phyloP scores from a whole-genome alignment of 1,284 basidiomycete species.

The Abortiporus biennis region DNA sequence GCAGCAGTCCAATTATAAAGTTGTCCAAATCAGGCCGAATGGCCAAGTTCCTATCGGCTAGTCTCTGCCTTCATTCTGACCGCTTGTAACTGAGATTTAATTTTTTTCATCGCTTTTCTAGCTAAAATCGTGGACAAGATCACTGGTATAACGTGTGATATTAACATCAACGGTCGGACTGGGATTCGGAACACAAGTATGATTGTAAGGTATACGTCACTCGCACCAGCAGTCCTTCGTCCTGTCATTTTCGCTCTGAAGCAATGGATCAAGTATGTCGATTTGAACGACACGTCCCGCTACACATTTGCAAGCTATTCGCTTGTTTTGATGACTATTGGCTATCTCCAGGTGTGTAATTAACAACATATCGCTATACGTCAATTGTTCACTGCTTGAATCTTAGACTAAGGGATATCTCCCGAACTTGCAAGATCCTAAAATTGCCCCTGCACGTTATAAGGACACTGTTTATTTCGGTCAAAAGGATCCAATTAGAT shows the following conservation, averaged over 20 bases:
- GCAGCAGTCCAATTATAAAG: conserved; percentile 28
- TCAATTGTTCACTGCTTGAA: not conserved
- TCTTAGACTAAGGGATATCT: conserved; percentile 31
- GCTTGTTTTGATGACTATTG: conserved; percentile 51
- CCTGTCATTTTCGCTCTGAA: conserved; percentile 41
- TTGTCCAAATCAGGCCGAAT: conserved; percentile 24
- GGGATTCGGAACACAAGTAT: conserved; percentile 46
- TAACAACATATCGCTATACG: not conserved
- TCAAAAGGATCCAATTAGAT: conserved; percentile 20
- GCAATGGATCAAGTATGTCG: conserved; percentile 45
- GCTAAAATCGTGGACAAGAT: conserved; percentile 46
- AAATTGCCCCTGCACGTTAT: conserved; percentile 11
- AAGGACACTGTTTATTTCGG: conserved; percentile 32
- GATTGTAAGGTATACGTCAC: conserved; percentile 39
- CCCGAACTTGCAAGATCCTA: conserved; percentile 44
- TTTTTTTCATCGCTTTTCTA: conserved; percentile 16
- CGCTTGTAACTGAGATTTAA: not conserved
- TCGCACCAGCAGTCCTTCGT: conserved; percentile 34
- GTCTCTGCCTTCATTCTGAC: conserved; percentile 10
- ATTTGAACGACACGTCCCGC: conserved; percentile 37
- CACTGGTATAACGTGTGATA: conserved; percentile 40
- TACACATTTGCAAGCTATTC: conserved; percentile 53
- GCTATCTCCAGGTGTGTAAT: conserved; percentile 42
- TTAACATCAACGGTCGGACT: conserved; percentile 55
- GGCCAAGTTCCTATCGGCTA: conserved; percentile 50